Conservation (phyloP, 202 grass and related monocot species). For the Zizania palustris region DNA sequence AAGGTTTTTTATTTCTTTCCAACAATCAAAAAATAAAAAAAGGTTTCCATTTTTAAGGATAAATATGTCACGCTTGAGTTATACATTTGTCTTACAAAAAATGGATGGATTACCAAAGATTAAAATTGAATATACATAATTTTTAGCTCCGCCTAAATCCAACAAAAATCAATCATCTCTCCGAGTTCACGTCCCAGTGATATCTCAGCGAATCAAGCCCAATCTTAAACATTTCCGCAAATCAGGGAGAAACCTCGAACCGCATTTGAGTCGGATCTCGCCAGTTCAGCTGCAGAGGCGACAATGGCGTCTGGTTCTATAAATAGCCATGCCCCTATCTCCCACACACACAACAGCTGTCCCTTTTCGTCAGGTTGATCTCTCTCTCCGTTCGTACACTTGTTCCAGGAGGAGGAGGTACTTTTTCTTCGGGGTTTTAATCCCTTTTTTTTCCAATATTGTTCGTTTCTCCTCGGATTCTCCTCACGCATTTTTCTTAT, state of each 20-base stretch:
- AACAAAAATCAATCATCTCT: not conserved
- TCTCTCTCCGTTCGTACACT: slow-evolving; percentile 5
- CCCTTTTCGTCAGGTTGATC: slow-evolving; percentile 39
- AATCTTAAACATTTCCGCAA: not conserved
- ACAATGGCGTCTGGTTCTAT: slow-evolving; percentile 32
- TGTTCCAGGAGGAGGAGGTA: slow-evolving; percentile 18
- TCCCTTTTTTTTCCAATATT: not conserved
- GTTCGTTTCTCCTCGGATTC: slow-evolving; percentile 1
- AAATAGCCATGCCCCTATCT: not conserved
- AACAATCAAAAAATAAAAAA: not conserved
- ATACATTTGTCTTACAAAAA: not conserved
- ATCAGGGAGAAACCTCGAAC: not conserved
- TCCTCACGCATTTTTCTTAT: not conserved
- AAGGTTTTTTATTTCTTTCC: too few relatives aligned
- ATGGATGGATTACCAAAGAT: not conserved
- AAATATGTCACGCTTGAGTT: not conserved
- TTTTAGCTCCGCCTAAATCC: not conserved
- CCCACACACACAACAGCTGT: too few relatives aligned
- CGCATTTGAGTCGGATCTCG: not conserved
- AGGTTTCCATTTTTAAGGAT: not conserved
- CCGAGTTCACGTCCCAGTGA: not conserved
- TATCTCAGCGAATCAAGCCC: not conserved
- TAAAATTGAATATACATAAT: not conserved
- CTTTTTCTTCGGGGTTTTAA: not conserved
- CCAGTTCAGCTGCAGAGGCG: not conserved